A percentile compares a stretch with the other conserved stretches of the same genome.
These are phyloP conservation scores for Leishmania lainsoni DNA, from an alignment of 208 protist genomes.

Conservation along the genomic window DNA sequence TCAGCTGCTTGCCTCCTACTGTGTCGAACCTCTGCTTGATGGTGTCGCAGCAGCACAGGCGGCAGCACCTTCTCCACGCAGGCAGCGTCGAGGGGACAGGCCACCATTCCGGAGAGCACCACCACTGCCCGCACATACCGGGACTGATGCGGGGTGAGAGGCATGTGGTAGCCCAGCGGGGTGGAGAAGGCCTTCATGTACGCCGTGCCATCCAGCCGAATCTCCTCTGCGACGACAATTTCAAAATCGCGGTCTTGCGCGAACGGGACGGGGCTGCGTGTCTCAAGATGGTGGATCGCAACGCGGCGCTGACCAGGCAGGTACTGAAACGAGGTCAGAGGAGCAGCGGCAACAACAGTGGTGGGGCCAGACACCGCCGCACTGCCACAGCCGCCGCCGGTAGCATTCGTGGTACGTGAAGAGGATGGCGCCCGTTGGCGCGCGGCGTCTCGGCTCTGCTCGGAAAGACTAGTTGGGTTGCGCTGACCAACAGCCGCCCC, in stretches of 20 bases:
- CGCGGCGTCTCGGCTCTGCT: slow-evolving; percentile 5
- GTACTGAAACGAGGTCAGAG: slow-evolving; percentile 25
- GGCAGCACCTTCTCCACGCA: slow-evolving; percentile 13
- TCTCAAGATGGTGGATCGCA: slow-evolving; percentile 71
- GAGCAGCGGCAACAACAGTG: neutral
- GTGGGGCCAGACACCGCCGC: neutral
- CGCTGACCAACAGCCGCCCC: neutral
- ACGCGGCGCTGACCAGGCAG: slow-evolving; percentile 64
- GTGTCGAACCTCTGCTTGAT: neutral
- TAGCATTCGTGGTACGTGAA: neutral
- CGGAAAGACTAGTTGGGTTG: slow-evolving; percentile 8
- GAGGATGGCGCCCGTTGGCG: neutral
- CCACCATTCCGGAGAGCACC: slow-evolving; percentile 67
- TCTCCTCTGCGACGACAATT: slow-evolving; percentile 68
- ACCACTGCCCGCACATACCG: slow-evolving; percentile 73
- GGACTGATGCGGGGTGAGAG: slow-evolving; percentile 55
- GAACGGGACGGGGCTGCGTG: slow-evolving; percentile 58
- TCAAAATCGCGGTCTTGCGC: slow-evolving; percentile 82
- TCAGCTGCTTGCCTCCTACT: neutral
- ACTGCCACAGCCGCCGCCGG: neutral
- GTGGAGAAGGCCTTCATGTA: slow-evolving; percentile 78
- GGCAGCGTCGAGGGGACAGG: slow-evolving; percentile 34
- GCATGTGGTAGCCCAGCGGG: slow-evolving; percentile 53
- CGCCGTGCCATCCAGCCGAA: slow-evolving; percentile 51
- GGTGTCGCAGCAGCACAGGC: slow-evolving; percentile 19